Base-by-base conservation (phyloP, 108 stramenopile genomes). In the Epipyxis sp. region DNA sequence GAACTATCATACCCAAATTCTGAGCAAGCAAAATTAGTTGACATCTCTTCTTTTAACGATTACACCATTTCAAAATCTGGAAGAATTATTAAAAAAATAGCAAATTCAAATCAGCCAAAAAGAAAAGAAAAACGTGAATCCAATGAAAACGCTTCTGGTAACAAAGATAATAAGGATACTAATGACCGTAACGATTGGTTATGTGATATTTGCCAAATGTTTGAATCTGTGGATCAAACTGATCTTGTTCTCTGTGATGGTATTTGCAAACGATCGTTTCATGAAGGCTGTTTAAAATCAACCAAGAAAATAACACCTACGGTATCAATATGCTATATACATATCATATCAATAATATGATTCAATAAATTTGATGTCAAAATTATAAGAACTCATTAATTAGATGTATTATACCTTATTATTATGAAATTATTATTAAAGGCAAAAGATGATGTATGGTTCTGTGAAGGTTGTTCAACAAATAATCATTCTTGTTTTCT, bases 191-290 rank as follows among this genome's bases (percentile, higher is more conserved):
- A 25, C 34, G 71, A 74, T 20, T 74, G 71, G 71, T 20, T 35
- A 10, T 74, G 71, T 42, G 43, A 13, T 10, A 74, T 34, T 57
- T 74, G 71, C 43, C 25, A 32, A 3, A 46, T 13, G 6, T 25
- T 74, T 13, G 71, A 74, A 42, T 37, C 71, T n/a, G 10, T 25
- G 3, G 3, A 35, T 30, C 41, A 37, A 39, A 54, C 13, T 34
- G 34, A 74, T 57, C 71, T 74, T 29, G 46, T 74, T 16, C 10
- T 74, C 25, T 74, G 71, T 42, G 6, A 35, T 34, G 71, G 71
- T 10, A 27, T 3, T 39, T 74, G 71, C 43, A 27, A 42, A 42
- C 6, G 71, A 37, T 3, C 71, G 3, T 65, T 13, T 65, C 61
- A 65, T 37, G 27, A 35, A 32, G 61, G 34, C 20, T 65, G 61